Evolutionary conservation across 768 basidiomycete species (phyloP).

Genomic region (Leucocoprinus birnbaumii): DNA sequence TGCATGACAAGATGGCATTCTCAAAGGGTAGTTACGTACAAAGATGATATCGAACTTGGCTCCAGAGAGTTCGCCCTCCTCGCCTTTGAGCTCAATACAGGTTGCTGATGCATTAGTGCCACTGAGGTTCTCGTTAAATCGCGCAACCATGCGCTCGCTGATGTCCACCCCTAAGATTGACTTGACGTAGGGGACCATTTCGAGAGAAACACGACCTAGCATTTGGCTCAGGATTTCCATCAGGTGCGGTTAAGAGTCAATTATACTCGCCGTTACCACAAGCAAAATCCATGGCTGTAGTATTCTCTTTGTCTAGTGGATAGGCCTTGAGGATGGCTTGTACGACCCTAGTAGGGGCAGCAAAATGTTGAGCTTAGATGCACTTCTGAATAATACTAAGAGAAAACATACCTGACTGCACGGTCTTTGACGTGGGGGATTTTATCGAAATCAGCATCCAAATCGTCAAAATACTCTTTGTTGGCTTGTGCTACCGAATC

Average conservation of each 20-base stretch:
- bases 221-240: background rate
- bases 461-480: background rate
- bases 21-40: conserved; percentile 37
- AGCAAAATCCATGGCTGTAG: conserved; percentile 64
- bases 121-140: conserved; percentile 48
- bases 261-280: conserved; percentile 55
- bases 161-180: conserved; percentile 68
- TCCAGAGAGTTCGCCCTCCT: conserved; percentile 41
- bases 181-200: conserved; percentile 52
- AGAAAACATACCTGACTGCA: conserved; percentile 12
- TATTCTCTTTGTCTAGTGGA: conserved; percentile 46
- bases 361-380: background rate
- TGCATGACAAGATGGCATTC: no score
- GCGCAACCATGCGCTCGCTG: conserved; percentile 60
- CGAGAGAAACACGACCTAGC: conserved; percentile 55
- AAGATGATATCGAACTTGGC: conserved; percentile 60
- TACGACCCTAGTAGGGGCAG: conserved; percentile 20
- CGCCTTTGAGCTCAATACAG: conserved; percentile 41
- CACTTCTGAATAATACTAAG: background rate
- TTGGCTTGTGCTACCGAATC: background rate
- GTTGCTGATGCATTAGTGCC: conserved; percentile 57
- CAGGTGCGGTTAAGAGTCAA: background rate
- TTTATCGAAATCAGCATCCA: background rate
- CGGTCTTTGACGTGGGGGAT: conserved; percentile 14
- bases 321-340: conserved; percentile 30